Conservation (phyloP, 1,139 yeast genomes). For the Geotrichum siamense region DNA sequence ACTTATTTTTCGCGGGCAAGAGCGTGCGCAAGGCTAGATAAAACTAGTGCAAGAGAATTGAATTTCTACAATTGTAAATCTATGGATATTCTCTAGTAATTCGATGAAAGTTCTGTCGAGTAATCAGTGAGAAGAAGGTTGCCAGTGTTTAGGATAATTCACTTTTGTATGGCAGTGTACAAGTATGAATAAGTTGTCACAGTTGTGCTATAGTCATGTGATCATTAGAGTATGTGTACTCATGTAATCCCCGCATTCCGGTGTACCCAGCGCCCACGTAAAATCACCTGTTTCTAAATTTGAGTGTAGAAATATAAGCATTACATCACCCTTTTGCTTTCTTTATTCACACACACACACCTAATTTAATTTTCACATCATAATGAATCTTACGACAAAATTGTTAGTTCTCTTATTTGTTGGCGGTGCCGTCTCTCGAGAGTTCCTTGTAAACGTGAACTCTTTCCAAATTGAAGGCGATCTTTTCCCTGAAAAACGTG, state of each 20-base stretch:
- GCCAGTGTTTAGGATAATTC: no score
- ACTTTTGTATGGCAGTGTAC: no score
- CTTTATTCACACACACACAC: not conserved
- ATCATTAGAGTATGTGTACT: no score
- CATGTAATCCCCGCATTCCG: no score
- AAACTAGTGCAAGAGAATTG: not conserved
- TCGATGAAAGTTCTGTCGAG: no score
- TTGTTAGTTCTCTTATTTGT: not conserved
- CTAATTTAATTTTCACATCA: not conserved
- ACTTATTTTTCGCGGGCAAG: not conserved
- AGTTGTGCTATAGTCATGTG: no score
- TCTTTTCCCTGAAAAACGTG: constrained; percentile 1
- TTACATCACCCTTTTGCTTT: not conserved
- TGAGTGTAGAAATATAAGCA: not conserved
- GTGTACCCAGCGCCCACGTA: no score
- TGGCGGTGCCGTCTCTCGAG: not conserved
- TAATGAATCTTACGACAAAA: not conserved
- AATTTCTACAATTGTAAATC: not conserved
- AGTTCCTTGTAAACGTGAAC: not conserved
- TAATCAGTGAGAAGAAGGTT: no score
- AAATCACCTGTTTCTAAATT: not conserved
- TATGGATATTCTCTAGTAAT: no score
- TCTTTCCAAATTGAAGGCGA: not conserved
- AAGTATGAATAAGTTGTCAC: no score
- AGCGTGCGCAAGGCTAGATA: not conserved